Evolutionary conservation across 192 early-diverging fungal genomes (phyloP), one percentile per base, ranked within the genome.

Genomic region (Gonapodya prolifera): DNA sequence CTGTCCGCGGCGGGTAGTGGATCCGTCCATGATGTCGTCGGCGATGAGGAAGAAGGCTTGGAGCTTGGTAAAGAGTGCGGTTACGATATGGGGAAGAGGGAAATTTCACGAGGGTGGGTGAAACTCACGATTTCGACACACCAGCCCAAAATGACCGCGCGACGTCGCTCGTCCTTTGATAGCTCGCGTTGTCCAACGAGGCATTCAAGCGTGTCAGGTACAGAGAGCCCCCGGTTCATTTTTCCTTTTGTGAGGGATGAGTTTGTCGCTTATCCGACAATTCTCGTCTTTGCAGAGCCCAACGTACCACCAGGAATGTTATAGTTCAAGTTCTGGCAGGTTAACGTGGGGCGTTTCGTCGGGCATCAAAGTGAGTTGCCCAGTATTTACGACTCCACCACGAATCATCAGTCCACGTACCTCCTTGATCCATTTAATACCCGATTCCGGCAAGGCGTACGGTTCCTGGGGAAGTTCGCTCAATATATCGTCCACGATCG

Each of bases 11-110:
- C 97, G 93, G 17, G 96, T 99, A 77, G 93, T 91, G 79, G 94
- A 96, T 35, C 85, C 85, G 83, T 99, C 97, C 96, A 98, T 99
- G 82, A 99, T 96, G 82, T 99, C 97, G 86, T 99, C 97, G 29
- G 96, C 88, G 16, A 99, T 94, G 75, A 99, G 89, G 90, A 99
- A 98, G 84, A 95, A 96, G 18, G 95, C 96, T 91, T 99, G 97
- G 69, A 99, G 89, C 95, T 94, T 71, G 16, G 16, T 76, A 13
- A 35, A 30, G 45, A 8, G 45, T n/a, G 13, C 45, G 45, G 45
- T 8, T n/a, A 8, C 45, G 45, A n/a, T 8, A 8, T n/a, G 13
- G 45, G 45, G 45, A n/a, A 69, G 45, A 69, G 45, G 45, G n/a
- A n/a, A 69, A 8, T n/a, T n/a, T n/a, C n/a, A n/a, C n/a, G n/a